Conservation (phyloP, 2,329 filamentous ascomycete species). For the Aspergillus fumigatus region DNA sequence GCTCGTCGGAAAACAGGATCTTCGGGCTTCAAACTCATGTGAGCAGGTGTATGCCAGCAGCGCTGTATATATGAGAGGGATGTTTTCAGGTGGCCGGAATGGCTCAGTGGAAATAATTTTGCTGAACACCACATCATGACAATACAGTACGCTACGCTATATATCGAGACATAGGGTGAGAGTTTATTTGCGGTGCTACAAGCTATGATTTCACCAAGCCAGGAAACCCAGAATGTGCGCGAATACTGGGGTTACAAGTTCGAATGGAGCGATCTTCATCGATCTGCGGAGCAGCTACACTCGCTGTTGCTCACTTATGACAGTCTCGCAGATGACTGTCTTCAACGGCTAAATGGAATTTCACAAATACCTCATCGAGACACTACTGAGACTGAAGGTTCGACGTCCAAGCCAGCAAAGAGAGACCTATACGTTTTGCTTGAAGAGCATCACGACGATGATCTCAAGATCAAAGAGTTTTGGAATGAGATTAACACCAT, state of each 20-base stretch:
- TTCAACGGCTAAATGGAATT: constrained; percentile 60
- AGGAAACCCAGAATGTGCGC: constrained; percentile 16
- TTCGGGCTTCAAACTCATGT: background rate
- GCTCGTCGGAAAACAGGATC: constrained; percentile 1
- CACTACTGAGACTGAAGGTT: background rate
- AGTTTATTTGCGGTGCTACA: background rate
- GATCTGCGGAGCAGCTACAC: constrained; percentile 54
- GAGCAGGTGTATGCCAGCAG: constrained; percentile 1
- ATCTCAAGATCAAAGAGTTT: constrained; percentile 54
- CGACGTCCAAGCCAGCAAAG: constrained; percentile 25
- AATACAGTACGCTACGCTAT: background rate
- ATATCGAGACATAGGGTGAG: background rate
- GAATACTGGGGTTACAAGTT: constrained; percentile 63
- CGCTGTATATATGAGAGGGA: background rate
- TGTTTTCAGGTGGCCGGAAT: background rate
- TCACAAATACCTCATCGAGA: constrained; percentile 36
- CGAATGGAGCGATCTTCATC: constrained; percentile 63
- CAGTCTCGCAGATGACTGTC: constrained; percentile 60
- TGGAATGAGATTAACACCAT: constrained; percentile 65
- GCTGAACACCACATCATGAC: background rate
- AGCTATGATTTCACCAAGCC: constrained; percentile 3
- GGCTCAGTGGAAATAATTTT: background rate
- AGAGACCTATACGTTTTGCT: constrained; percentile 63
- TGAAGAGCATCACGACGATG: constrained; percentile 51
- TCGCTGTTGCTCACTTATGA: constrained; percentile 65